These are phyloP conservation scores for Capronia epimyces DNA, from an alignment of 2,329 filamentous ascomycete genomes.

Conservation along the genomic window DNA sequence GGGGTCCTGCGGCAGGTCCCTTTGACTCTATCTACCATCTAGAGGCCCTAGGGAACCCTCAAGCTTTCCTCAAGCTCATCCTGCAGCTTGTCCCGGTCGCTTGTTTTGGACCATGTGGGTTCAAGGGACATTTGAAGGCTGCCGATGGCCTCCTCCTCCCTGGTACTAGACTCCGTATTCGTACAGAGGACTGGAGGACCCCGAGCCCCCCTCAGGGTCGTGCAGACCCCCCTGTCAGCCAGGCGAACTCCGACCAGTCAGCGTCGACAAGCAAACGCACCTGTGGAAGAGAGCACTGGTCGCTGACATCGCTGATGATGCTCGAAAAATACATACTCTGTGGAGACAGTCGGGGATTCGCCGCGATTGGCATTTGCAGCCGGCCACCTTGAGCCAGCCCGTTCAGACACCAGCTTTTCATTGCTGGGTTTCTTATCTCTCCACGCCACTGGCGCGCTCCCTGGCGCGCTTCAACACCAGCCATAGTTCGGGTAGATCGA, in stretches of 20 bases:
- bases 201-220: not conserved
- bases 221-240: not conserved
- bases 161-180: too few species aligned
- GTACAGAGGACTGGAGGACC: not conserved
- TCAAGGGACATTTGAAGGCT: too few species aligned
- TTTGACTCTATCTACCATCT: not conserved
- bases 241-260: constrained; percentile 2
- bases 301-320: not conserved
- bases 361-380: not conserved
- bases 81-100: not conserved
- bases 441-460: not conserved
- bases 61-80: constrained; percentile 6
- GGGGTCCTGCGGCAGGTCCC: too few species aligned
- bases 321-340: not conserved
- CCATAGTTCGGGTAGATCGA: not conserved
- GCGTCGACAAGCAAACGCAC: too few species aligned
- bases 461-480: not conserved
- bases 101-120: not conserved
- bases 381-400: not conserved
- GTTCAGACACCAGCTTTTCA: not conserved
- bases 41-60: not conserved
- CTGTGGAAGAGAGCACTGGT: too few species aligned
- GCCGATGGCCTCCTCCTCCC: too few species aligned
- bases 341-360: not conserved
- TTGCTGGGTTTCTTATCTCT: constrained; percentile 1